Conservation (phyloP, 768 basidiomycete genomes). For the Pisolithus sp. region DNA sequence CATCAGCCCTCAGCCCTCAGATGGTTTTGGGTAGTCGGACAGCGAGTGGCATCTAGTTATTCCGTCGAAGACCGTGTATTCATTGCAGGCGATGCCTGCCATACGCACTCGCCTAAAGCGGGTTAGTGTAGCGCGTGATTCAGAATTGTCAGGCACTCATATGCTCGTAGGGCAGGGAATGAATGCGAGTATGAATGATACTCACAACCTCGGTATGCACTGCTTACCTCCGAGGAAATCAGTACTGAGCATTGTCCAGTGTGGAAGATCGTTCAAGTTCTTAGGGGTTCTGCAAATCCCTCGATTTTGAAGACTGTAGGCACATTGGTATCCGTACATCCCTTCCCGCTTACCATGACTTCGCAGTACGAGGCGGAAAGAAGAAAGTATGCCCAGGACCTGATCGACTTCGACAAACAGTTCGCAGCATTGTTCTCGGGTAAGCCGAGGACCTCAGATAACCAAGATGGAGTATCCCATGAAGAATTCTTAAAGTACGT, state of each 20-base stretch:
- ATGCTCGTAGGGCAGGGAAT: constrained; percentile 56
- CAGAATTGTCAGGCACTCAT: not conserved
- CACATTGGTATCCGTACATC: not conserved
- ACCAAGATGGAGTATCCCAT: constrained; percentile 29
- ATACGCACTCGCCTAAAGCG: constrained; percentile 63
- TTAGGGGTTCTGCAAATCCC: constrained; percentile 34
- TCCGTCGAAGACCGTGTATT: constrained; percentile 60
- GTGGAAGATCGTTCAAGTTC: constrained; percentile 44
- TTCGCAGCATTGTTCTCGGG: constrained; percentile 64
- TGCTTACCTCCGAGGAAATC: not conserved
- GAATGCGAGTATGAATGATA: constrained; percentile 70
- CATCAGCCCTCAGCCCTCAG: not conserved
- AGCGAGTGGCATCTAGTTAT: constrained; percentile 63
- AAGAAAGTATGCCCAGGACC: constrained; percentile 60
- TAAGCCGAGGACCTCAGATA: constrained; percentile 46
- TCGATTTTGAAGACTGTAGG: constrained; percentile 37
- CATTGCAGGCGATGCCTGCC: constrained; percentile 73
- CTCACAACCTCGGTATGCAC: constrained; percentile 50
- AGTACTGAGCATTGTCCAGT: constrained; percentile 14
- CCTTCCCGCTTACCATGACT: not conserved
- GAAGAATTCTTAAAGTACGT: constrained; percentile 31
- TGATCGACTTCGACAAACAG: constrained; percentile 65
- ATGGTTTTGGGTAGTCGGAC: constrained; percentile 45
- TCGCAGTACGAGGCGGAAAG: constrained; percentile 63
- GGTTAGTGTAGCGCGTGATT: constrained; percentile 27